phyloP scores from a whole-genome alignment of 495 filamentous ascomycete species.

The Bathelium albidoporum region DNA sequence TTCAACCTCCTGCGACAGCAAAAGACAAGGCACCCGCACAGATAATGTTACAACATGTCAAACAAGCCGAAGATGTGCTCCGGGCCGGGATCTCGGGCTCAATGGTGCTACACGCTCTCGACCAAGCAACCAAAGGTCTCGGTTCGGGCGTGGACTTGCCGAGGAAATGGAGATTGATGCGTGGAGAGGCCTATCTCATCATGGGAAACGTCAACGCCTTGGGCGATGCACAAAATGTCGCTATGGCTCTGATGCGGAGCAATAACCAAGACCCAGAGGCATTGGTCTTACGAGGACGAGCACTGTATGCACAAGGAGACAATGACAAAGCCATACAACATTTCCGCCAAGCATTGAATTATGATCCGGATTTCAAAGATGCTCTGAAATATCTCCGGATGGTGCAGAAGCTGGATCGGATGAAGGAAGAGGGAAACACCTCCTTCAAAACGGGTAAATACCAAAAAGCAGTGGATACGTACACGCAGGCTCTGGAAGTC shows the following conservation, averaged over 20 bases:
- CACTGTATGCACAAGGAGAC: constrained; percentile 82
- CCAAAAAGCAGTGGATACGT: constrained; percentile 71
- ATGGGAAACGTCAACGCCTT: constrained; percentile 83
- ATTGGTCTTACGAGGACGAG: constrained; percentile 75
- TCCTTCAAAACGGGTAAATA: constrained; percentile 79
- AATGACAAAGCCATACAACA: constrained; percentile 91
- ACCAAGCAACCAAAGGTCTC: constrained; percentile 72
- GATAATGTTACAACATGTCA: constrained; percentile 74
- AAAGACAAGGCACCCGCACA: constrained; percentile 72
- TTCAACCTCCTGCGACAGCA: constrained; percentile 64
- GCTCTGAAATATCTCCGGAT: constrained; percentile 73
- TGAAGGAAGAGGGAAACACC: constrained; percentile 86
- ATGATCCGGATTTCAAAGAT: constrained; percentile 84
- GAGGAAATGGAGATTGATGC: constrained; percentile 85
- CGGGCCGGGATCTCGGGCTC: constrained; percentile 64
- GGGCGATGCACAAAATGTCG: constrained; percentile 85
- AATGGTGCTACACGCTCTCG: constrained; percentile 84
- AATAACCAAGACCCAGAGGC: constrained; percentile 92
- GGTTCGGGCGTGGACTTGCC: constrained; percentile 64
- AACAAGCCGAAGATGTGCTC: constrained; percentile 67
- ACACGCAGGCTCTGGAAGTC: constrained; percentile 71
- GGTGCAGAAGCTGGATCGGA: constrained; percentile 81
- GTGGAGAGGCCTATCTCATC: constrained; percentile 87
- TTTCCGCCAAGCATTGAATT: constrained; percentile 77
- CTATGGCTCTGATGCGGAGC: constrained; percentile 70